Evolutionary conservation across 139 green algal genomes (phyloP).

Genomic region (Haematococcus lacustris): DNA sequence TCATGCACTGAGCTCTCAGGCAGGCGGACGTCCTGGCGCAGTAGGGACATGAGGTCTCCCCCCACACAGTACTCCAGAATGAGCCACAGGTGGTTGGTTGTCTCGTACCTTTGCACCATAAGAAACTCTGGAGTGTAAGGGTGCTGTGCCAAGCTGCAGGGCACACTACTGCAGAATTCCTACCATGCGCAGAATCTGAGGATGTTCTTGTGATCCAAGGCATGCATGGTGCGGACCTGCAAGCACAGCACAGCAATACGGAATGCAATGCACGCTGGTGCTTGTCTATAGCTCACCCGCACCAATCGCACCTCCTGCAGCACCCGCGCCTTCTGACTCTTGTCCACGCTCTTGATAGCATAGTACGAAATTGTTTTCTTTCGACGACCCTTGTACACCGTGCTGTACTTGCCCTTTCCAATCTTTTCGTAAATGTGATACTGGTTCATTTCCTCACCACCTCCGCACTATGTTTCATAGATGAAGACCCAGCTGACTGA

Average conservation of each 20-base stretch:
- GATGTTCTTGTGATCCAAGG: slow-evolving; percentile 79
- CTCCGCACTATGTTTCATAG: too few species aligned
- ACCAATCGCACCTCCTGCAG: slow-evolving; percentile 87
- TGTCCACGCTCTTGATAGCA: slow-evolving; percentile 90
- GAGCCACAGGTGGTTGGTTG: slow-evolving; percentile 93
- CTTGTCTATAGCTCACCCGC: too few species aligned
- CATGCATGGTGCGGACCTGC: slow-evolving; percentile 80
- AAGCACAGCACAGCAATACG: too few species aligned
- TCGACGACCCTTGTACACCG: slow-evolving; percentile 88
- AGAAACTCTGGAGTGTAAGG: too few species aligned
- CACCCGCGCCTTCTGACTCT: slow-evolving; percentile 74
- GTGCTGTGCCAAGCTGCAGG: too few species aligned
- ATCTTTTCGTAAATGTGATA: slow-evolving; percentile 91
- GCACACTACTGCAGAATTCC: too few species aligned
- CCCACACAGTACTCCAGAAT: slow-evolving; percentile 97
- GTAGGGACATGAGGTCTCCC: slow-evolving; percentile 79
- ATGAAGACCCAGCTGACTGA: too few species aligned
- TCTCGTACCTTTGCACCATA: slow-evolving; percentile 80
- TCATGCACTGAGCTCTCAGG: slow-evolving; percentile 80
- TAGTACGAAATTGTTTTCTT: slow-evolving; percentile 94
- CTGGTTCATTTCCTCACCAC: too few species aligned
- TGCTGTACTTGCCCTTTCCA: slow-evolving; percentile 79
- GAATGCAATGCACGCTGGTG: too few species aligned
- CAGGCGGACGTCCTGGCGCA: slow-evolving; percentile 74
- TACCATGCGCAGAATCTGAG: slow-evolving; percentile 91